phyloP scores from a whole-genome alignment of 306 rosid species.

The Sphenostylis stenocarpa region DNA sequence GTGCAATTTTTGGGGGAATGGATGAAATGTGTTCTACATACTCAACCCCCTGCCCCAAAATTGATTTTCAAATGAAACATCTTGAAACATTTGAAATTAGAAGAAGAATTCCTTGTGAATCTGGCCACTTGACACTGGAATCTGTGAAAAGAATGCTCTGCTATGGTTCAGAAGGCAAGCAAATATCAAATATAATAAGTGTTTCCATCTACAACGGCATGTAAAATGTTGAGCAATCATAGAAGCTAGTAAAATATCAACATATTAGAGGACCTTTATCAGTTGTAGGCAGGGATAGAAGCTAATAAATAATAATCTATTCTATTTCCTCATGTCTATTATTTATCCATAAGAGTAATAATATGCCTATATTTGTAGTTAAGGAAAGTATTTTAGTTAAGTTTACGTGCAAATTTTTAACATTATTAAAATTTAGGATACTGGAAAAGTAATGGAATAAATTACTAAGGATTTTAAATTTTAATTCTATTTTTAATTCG shows the following conservation, averaged over 20 bases:
- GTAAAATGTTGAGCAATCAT: neutral
- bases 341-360: neutral
- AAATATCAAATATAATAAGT: neutral
- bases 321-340: neutral
- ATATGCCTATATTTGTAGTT: neutral
- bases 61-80: neutral
- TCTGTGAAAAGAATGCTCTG: neutral
- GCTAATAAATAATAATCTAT: neutral
- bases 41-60: neutral
- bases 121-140: neutral
- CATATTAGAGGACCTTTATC: neutral
- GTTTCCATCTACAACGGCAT: neutral
- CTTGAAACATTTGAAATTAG: neutral
- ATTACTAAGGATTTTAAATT: neutral
- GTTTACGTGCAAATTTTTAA: neutral
- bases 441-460: neutral
- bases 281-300: neutral
- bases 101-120: neutral
- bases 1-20: neutral
- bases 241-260: neutral
- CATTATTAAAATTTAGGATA: neutral
- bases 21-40: neutral
- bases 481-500: neutral
- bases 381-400: neutral
- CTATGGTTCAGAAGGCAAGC: neutral